Percentiles rank a stretch among this genome's conserved stretches.
Evolutionary conservation across 768 basidiomycete species (phyloP).

Genomic region (Lentinula detonsa): DNA sequence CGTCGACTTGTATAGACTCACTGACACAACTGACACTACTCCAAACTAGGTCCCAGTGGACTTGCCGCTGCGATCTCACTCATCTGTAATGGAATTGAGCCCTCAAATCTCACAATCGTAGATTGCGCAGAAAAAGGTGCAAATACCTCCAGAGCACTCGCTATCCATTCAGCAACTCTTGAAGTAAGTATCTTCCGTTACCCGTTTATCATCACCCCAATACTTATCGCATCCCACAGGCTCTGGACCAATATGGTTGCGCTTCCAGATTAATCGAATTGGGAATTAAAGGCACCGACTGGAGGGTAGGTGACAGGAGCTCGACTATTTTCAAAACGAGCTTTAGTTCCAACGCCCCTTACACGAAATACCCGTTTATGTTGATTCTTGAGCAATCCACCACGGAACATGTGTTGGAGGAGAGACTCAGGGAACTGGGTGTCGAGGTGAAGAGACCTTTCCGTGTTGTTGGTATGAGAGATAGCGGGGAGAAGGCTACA

Average conservation of each 20-base stretch:
- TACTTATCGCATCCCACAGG: conserved; percentile 16
- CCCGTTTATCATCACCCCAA: too few relatives aligned
- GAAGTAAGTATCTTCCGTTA: conserved; percentile 23
- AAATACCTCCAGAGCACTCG: conserved; percentile 33
- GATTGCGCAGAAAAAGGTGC: conserved; percentile 27
- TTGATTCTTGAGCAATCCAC: conserved; percentile 30
- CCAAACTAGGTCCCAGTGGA: conserved; percentile 9
- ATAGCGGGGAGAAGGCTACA: conserved; percentile 16
- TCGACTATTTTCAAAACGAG: conserved; percentile 9
- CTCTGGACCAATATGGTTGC: conserved; percentile 28
- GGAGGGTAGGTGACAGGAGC: conserved; percentile 17
- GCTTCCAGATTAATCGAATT: conserved; percentile 24
- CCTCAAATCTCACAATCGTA: conserved; percentile 29
- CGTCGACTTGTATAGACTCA: neutral
- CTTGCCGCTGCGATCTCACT: conserved; percentile 30
- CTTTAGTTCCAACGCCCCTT: conserved; percentile 19
- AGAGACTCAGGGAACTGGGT: conserved; percentile 21
- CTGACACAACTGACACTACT: neutral
- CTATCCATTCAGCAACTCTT: conserved; percentile 40
- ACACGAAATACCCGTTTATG: conserved; percentile 32
- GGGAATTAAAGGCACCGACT: conserved; percentile 18
- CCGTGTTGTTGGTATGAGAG: conserved; percentile 24
- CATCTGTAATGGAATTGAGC: conserved; percentile 21
- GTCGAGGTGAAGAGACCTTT: conserved; percentile 23
- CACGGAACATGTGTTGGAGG: conserved; percentile 29